Percentiles rank a stretch among this genome's conserved stretches.
Conservation (phyloP, 2,329 filamentous ascomycete species). For the Aspergillus clavatus region DNA sequence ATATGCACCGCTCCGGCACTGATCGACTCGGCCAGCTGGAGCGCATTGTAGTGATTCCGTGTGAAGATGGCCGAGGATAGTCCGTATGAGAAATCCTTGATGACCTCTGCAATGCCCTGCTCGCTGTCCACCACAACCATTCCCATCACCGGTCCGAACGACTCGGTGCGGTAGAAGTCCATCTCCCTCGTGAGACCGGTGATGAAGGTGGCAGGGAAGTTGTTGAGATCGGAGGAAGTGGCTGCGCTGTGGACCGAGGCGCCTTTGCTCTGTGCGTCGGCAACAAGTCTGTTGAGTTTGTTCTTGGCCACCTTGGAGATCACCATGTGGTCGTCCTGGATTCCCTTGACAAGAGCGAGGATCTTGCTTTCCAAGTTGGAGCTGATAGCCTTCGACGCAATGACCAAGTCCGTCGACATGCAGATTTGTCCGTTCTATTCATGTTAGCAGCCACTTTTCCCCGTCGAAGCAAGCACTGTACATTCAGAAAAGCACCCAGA, state of each 20-base stretch:
- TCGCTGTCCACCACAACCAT: conserved; percentile 22
- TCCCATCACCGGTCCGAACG: conserved; percentile 25
- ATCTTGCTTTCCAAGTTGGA: not conserved
- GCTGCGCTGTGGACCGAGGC: conserved; percentile 38
- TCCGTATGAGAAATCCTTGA: conserved; percentile 23
- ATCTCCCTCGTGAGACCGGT: conserved; percentile 7
- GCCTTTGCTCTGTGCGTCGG: conserved; percentile 50
- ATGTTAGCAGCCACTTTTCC: not conserved
- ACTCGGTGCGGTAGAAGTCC: conserved; percentile 23
- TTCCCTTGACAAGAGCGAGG: not conserved
- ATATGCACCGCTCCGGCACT: conserved; percentile 26
- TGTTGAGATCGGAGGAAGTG: not conserved
- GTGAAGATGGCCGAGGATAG: conserved; percentile 27
- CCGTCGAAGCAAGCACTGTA: conserved; percentile 11
- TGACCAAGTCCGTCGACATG: conserved; percentile 70
- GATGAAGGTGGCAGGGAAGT: conserved; percentile 6
- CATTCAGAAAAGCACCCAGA: conserved; percentile 27
- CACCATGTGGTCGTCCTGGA: conserved; percentile 1
- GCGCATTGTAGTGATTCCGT: conserved; percentile 18
- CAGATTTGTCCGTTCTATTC: conserved; percentile 63
- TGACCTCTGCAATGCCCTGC: conserved; percentile 18
- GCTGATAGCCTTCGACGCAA: conserved; percentile 48
- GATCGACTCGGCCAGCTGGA: conserved; percentile 20
- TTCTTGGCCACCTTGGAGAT: conserved; percentile 12
- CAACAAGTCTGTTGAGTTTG: conserved; percentile 18